A percentile compares a stretch with the other conserved stretches of the same genome.
Conservation (phyloP, 768 basidiomycete species). For the Sporobolomyces pararoseus region DNA sequence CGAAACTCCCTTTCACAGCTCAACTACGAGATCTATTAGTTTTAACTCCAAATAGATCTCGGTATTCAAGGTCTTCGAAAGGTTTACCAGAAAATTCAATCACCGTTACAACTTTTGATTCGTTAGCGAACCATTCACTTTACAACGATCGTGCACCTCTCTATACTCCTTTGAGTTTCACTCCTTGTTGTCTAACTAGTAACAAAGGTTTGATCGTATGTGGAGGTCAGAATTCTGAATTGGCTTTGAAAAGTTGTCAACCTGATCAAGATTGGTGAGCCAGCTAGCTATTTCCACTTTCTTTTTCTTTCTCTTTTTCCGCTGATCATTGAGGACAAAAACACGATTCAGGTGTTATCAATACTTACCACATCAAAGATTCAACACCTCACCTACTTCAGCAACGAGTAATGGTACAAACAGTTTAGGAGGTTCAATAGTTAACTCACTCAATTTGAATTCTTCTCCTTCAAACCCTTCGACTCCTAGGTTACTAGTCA, state of each 20-base stretch:
- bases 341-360: slow-evolving; percentile 25
- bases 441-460: slow-evolving; percentile 71
- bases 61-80: neutral
- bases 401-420: slow-evolving; percentile 42
- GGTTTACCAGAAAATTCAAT: neutral
- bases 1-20: slow-evolving; percentile 6
- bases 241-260: slow-evolving; percentile 30
- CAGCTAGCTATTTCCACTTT: neutral
- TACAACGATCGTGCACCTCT: neutral
- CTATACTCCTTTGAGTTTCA: slow-evolving; percentile 38
- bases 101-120: slow-evolving; percentile 22
- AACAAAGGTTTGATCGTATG: slow-evolving; percentile 41
- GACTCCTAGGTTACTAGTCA: slow-evolving; percentile 68
- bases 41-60: neutral
- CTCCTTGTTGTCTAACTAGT: slow-evolving; percentile 25
- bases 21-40: slow-evolving; percentile 38
- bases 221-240: slow-evolving; percentile 43
- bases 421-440: slow-evolving; percentile 67
- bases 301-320: neutral
- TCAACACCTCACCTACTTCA: slow-evolving; percentile 51
- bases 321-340: neutral
- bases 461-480: slow-evolving; percentile 18
- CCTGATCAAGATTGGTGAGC: slow-evolving; percentile 22
- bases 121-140: slow-evolving; percentile 27
- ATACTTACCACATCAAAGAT: slow-evolving; percentile 1